Conservation (phyloP, 805 yeast genomes). For the Jamesozyma piceae region DNA sequence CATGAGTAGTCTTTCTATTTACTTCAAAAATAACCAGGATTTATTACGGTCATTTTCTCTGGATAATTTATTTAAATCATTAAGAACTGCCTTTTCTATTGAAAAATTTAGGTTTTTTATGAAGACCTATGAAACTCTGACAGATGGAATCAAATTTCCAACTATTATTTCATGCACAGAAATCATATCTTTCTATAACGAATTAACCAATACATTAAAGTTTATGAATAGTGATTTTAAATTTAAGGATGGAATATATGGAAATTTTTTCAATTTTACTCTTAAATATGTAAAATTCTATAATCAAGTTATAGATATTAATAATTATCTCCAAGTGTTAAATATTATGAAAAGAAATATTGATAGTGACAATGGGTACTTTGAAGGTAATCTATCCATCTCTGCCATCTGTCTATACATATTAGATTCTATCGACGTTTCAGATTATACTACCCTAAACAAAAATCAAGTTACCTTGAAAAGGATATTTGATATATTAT, state of each 20-base stretch:
- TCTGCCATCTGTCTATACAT: constrained; percentile 10
- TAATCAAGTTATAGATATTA: background rate
- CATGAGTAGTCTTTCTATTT: background rate
- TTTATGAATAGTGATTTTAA: constrained; percentile 14
- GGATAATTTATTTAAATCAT: constrained; percentile 9
- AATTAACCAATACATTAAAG: background rate
- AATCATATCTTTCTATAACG: constrained; percentile 3
- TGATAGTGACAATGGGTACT: constrained; percentile 21
- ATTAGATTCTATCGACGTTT: background rate
- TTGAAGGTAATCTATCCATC: constrained; percentile 17
- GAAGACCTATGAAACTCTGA: constrained; percentile 9
- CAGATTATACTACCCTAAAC: no score
- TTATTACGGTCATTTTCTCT: constrained; percentile 10
- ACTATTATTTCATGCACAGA: constrained; percentile 2
- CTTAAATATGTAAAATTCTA: constrained; percentile 7
- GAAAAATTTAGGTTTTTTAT: constrained; percentile 26
- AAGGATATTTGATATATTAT: constrained; percentile 26
- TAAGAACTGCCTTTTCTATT: constrained; percentile 11
- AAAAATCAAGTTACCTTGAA: background rate
- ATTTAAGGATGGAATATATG: constrained; percentile 24
- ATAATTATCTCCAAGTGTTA: constrained; percentile 13
- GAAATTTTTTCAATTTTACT: constrained; percentile 21
- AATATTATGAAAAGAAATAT: constrained; percentile 14
- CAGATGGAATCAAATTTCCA: background rate
- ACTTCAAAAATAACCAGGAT: background rate